Conservation (phyloP, 2,329 filamentous ascomycete species). For the Sordariomycetes sp. region DNA sequence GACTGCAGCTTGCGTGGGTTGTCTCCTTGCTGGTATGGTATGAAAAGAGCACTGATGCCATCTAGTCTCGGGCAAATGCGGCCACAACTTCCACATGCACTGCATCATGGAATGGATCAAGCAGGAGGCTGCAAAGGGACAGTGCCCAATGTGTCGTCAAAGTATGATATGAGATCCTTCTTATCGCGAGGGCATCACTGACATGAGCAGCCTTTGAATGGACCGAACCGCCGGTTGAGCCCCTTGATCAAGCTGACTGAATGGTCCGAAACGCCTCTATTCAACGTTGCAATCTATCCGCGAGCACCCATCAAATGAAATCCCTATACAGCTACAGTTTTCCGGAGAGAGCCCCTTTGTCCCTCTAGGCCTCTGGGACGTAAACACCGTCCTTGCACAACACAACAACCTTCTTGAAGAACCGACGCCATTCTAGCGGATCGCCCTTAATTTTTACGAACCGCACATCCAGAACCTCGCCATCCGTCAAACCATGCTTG, state of each 20-base stretch:
- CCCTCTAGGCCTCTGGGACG: constrained; percentile 30
- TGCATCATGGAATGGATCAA: constrained; percentile 95
- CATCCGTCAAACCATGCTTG: constrained; percentile 46
- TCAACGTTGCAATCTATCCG: background rate
- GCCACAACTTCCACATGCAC: constrained; percentile 98
- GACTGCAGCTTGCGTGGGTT: constrained; percentile 76
- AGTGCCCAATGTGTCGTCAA: constrained; percentile 97
- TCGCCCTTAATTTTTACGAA: constrained; percentile 95
- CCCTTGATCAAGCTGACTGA: constrained; percentile 16
- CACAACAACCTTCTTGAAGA: constrained; percentile 93
- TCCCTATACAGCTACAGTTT: too few relatives aligned
- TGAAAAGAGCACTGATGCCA: constrained; percentile 8
- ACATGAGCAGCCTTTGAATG: constrained; percentile 28
- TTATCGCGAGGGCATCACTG: constrained; percentile 3
- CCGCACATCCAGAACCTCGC: constrained; percentile 69
- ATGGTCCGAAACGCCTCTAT: background rate
- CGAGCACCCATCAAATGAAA: too few relatives aligned
- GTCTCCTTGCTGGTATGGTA: background rate
- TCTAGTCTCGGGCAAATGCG: constrained; percentile 91
- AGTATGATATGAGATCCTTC: constrained; percentile 41
- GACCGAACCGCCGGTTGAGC: constrained; percentile 24
- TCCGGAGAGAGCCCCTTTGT: constrained; percentile 10
- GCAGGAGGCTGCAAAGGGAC: constrained; percentile 83
- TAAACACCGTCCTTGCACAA: constrained; percentile 80
- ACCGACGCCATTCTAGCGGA: constrained; percentile 88